phyloP scores from a whole-genome alignment of 139 green algal genomes.

The Haematococcus lacustris region DNA sequence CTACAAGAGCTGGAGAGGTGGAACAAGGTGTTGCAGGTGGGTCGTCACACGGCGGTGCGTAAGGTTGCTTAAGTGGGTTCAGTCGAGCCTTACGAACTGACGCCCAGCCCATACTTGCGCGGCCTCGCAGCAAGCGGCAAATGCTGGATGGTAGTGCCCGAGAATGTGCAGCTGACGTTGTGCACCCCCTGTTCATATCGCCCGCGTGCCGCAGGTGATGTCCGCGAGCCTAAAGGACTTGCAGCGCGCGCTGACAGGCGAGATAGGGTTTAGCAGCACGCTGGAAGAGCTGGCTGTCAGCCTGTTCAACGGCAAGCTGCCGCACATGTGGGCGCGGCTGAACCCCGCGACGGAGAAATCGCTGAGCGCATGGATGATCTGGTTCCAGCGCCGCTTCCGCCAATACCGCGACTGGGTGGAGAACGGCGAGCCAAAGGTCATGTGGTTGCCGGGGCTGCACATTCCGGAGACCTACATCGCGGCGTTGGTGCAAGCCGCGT shows the following conservation, averaged over 20 bases:
- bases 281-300: slow-evolving; percentile 65
- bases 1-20: slow-evolving; percentile 79
- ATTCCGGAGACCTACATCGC: slow-evolving; percentile 84
- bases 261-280: slow-evolving; percentile 71
- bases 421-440: slow-evolving; percentile 68
- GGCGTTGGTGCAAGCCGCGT: slow-evolving; percentile 75
- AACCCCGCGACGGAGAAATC: slow-evolving; percentile 73
- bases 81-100: no score
- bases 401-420: slow-evolving; percentile 71
- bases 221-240: slow-evolving; percentile 59
- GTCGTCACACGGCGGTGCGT: no score
- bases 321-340: slow-evolving; percentile 58
- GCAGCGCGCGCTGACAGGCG: slow-evolving; percentile 64
- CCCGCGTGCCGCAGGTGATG: slow-evolving; percentile 53
- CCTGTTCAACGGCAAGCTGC: slow-evolving; percentile 75
- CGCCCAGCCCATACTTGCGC: background rate
- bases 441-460: slow-evolving; percentile 80
- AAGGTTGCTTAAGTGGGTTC: no score
- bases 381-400: slow-evolving; percentile 61
- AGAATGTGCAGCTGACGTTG: no score
- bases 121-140: no score
- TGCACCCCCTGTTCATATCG: no score
- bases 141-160: no score
- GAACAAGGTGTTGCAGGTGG: slow-evolving; percentile 38
- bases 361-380: slow-evolving; percentile 74